phyloP scores from a whole-genome alignment of 192 early-diverging fungal species.

The Lunasporangiospora selenospora region DNA sequence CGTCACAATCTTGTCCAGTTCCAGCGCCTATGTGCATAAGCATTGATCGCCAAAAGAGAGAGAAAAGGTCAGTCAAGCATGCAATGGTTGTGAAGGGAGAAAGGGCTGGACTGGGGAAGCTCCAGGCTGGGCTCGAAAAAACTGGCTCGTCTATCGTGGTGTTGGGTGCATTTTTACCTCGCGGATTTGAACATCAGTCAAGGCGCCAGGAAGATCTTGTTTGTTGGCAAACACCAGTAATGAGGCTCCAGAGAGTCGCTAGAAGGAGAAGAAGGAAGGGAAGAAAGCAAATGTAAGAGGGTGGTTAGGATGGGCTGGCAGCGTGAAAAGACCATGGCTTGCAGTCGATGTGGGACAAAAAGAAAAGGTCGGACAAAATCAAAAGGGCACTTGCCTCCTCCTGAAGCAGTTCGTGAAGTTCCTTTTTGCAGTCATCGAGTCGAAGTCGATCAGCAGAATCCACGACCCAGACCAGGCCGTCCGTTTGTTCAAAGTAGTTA shows the following conservation, averaged over 20 bases:
- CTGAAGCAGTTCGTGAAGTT: slow-evolving; percentile 79
- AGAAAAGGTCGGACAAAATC: neutral
- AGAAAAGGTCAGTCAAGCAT: neutral
- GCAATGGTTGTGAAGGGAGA: neutral
- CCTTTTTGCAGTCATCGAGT: slow-evolving; percentile 79
- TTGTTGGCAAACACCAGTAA: slow-evolving; percentile 98
- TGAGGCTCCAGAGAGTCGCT: slow-evolving; percentile 91
- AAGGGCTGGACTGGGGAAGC: neutral
- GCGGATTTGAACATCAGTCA: slow-evolving; percentile 73
- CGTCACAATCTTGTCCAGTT: slow-evolving; percentile 72
- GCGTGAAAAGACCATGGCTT: neutral
- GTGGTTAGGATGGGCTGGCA: neutral
- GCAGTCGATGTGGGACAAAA: neutral
- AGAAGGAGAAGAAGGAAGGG: neutral
- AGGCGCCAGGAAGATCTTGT: slow-evolving; percentile 90
- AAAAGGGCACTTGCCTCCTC: slow-evolving; percentile 70
- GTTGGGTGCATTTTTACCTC: no score
- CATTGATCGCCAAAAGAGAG: neutral
- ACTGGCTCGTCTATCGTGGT: no score
- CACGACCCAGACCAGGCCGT: slow-evolving; percentile 98
- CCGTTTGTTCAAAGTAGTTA: slow-evolving; percentile 99
- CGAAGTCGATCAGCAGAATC: slow-evolving; percentile 90
- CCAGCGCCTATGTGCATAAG: slow-evolving; percentile 61
- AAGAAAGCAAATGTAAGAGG: neutral
- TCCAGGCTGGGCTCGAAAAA: no score